A percentile compares a stretch with the other conserved stretches of the same genome.
phyloP scores from a whole-genome alignment of 306 rosid species.

The Urtica urens region DNA sequence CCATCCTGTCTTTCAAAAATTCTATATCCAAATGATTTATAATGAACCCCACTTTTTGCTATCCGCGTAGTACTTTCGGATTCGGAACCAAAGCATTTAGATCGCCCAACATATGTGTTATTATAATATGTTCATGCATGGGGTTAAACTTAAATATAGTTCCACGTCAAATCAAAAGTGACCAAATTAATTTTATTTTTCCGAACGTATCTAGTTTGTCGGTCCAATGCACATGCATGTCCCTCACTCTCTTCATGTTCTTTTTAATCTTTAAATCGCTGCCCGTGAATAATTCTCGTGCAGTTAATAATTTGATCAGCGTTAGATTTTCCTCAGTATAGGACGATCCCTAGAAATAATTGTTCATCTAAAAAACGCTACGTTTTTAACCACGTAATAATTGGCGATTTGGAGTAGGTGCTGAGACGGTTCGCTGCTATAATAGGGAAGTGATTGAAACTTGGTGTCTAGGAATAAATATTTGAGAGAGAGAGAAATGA shows the following conservation, averaged over 20 bases:
- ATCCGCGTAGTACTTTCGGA: background rate
- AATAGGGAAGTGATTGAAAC: slow-evolving; percentile 11
- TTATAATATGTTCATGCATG: too few relatives aligned
- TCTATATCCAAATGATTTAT: background rate
- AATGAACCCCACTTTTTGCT: background rate
- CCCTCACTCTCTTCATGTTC: too few relatives aligned
- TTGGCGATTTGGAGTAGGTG: slow-evolving; percentile 6
- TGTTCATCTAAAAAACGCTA: too few relatives aligned
- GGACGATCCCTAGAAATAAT: too few relatives aligned
- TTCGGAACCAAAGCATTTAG: background rate
- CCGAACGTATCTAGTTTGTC: slow-evolving; percentile 1
- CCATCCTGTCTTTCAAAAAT: background rate
- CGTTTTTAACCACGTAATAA: background rate
- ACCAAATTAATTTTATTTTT: background rate
- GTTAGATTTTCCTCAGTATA: too few relatives aligned
- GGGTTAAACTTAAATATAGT: background rate
- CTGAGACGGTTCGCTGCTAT: slow-evolving; percentile 9
- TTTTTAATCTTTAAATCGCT: too few relatives aligned
- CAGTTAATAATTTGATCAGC: too few relatives aligned
- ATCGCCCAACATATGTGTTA: background rate
- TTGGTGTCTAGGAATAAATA: slow-evolving; percentile 9
- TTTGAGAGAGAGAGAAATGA: slow-evolving; percentile 22
- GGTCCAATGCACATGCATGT: slow-evolving; percentile 1
- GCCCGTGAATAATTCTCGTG: too few relatives aligned
- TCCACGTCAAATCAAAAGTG: slow-evolving; percentile 1